These are phyloP conservation scores for Chrysoporthe austroafricana DNA, from an alignment of 2,329 filamentous ascomycete species.

Conservation along the genomic window DNA sequence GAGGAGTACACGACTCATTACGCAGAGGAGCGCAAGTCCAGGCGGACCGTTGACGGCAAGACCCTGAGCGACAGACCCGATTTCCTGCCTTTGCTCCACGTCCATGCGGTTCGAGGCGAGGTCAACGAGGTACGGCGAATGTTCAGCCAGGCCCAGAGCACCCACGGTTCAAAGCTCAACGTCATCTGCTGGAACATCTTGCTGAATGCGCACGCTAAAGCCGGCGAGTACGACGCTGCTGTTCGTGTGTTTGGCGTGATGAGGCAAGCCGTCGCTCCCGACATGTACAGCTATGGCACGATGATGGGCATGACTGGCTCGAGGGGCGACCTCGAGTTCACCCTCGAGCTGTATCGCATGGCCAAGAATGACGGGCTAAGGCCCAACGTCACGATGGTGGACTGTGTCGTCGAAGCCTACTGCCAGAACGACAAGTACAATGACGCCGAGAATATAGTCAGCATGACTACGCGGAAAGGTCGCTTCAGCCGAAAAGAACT, in stretches of 20 bases:
- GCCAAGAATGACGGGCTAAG: constrained; percentile 58
- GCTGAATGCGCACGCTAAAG: constrained; percentile 70
- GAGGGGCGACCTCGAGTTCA: constrained; percentile 73
- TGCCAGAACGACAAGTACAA: constrained; percentile 58
- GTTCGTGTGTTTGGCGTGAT: constrained; percentile 67
- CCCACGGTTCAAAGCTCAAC: constrained; percentile 62
- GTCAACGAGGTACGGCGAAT: constrained; percentile 59
- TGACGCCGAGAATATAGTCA: constrained; percentile 63
- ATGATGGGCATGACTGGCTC: constrained; percentile 73
- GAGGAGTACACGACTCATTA: constrained; percentile 45
- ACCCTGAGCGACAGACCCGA: constrained; percentile 14
- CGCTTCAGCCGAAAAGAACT: constrained; percentile 50
- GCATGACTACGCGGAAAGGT: constrained; percentile 56
- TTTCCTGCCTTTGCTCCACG: constrained; percentile 62
- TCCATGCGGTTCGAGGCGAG: constrained; percentile 72
- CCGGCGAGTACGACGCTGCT: constrained; percentile 68
- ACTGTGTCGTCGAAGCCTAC: constrained; percentile 69
- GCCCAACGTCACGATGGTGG: constrained; percentile 61
- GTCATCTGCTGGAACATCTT: constrained; percentile 75
- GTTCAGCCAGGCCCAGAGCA: constrained; percentile 63
- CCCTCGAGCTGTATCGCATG: constrained; percentile 66
- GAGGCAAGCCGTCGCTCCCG: constrained; percentile 53
- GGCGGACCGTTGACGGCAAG: background rate
- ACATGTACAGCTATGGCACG: constrained; percentile 69
- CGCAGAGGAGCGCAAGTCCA: constrained; percentile 11